phyloP scores from a whole-genome alignment of 805 yeast genomes.

The Candida adriatica region DNA sequence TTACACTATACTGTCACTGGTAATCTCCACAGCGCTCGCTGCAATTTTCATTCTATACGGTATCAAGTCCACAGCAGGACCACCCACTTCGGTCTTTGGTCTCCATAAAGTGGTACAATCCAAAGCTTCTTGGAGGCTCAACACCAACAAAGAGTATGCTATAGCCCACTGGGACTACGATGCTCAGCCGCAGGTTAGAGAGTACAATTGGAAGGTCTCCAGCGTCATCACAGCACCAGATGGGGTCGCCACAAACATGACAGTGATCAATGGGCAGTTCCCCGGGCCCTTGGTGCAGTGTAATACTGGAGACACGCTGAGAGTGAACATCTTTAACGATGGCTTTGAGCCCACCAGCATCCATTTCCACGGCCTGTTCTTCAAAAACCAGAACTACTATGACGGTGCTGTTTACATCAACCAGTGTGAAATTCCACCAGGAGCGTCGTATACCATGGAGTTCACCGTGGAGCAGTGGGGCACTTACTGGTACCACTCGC shows the following conservation, averaged over 20 bases:
- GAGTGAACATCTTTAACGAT: conserved; percentile 35
- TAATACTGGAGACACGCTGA: conserved; percentile 37
- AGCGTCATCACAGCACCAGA: conserved; percentile 24
- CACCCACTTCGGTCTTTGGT: conserved; percentile 6
- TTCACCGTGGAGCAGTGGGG: conserved; percentile 40
- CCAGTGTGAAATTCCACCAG: conserved; percentile 38
- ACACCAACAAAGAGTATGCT: conserved; percentile 22
- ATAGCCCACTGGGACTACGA: conserved; percentile 19
- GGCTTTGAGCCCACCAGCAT: conserved; percentile 34
- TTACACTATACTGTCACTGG: not conserved
- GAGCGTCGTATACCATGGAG: conserved; percentile 34
- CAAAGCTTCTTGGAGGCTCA: conserved; percentile 20
- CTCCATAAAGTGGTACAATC: conserved; percentile 2
- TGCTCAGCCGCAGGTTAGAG: conserved; percentile 17
- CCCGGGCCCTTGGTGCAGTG: conserved; percentile 49
- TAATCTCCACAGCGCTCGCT: conserved; percentile 2
- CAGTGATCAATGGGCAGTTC: conserved; percentile 31
- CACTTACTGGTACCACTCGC: conserved; percentile 54
- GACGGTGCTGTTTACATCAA: conserved; percentile 48
- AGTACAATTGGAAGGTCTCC: conserved; percentile 20
- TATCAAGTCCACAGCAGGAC: conserved; percentile 5
- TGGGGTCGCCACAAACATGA: conserved; percentile 26
- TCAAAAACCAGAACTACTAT: conserved; percentile 37
- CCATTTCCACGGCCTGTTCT: conserved; percentile 48
- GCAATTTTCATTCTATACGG: conserved; percentile 5